Evolutionary conservation across 2,329 filamentous ascomycete genomes (phyloP).

Genomic region (Fusarium secorum): DNA sequence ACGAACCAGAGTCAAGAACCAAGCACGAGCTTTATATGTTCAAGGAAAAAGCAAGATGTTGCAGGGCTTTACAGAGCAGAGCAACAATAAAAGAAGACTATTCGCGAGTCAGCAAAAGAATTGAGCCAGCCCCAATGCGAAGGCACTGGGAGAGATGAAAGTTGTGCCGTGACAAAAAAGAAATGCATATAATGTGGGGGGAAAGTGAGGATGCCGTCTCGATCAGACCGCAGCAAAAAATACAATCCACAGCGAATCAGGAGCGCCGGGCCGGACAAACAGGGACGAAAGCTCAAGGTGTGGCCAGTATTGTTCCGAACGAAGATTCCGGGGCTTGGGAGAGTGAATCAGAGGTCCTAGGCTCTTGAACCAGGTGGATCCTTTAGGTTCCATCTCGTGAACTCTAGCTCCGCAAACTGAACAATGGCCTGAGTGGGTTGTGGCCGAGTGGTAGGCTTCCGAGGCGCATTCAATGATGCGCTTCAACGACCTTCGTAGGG

Average conservation of each 20-base stretch:
- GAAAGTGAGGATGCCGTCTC: neutral
- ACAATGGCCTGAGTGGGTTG: neutral
- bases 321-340: neutral
- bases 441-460: too few species aligned
- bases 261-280: neutral
- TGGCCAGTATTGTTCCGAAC: neutral
- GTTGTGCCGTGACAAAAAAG: neutral
- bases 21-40: conserved; percentile 32
- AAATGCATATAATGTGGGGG: neutral
- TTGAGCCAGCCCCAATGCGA: neutral
- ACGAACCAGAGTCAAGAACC: conserved; percentile 26
- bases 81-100: conserved; percentile 31
- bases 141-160: neutral
- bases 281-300: neutral
- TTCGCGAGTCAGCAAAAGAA: conserved; percentile 10
- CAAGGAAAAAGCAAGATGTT: conserved; percentile 32
- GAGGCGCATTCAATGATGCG: neutral
- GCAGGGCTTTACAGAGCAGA: conserved; percentile 33
- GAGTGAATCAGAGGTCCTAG: conserved; percentile 14
- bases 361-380: neutral
- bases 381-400: neutral
- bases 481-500: neutral
- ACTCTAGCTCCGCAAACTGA: neutral
- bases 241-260: neutral
- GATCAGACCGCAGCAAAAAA: neutral